phyloP scores from a whole-genome alignment of 257 asterid species.

The Nicotiana undulata region DNA sequence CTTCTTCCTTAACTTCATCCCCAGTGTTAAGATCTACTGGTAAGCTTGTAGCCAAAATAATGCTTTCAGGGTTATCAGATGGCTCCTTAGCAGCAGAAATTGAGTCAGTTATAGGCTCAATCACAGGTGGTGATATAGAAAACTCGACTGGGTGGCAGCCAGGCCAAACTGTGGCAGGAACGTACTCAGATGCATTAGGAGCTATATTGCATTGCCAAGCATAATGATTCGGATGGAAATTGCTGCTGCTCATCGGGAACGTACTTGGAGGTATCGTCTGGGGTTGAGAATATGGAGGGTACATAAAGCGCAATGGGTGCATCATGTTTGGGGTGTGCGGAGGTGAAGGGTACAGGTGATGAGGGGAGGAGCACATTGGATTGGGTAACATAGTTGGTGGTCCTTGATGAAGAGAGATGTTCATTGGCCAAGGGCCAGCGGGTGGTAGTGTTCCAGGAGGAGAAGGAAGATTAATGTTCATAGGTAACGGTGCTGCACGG shows the following conservation, averaged over 20 bases:
- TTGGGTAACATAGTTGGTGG: constrained; percentile 56
- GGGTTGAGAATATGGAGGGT: constrained; percentile 74
- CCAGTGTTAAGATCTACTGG: constrained; percentile 55
- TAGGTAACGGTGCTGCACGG: constrained; percentile 57
- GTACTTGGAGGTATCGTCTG: constrained; percentile 55
- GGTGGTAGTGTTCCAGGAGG: constrained; percentile 58
- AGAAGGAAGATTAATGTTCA: constrained; percentile 49
- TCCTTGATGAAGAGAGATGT: constrained; percentile 83
- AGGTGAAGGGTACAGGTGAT: constrained; percentile 84
- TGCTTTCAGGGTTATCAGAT: constrained; percentile 37
- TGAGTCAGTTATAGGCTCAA: constrained; percentile 49
- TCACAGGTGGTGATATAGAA: constrained; percentile 49
- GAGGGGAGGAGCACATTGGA: constrained; percentile 74
- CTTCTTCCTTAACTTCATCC: constrained; percentile 56
- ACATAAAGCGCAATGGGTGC: constrained; percentile 78
- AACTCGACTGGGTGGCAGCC: constrained; percentile 63
- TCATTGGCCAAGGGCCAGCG: constrained; percentile 78
- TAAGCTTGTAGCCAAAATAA: constrained; percentile 41
- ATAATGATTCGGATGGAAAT: constrained; percentile 65
- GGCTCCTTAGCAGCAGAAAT: constrained; percentile 33
- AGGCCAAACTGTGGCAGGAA: constrained; percentile 70
- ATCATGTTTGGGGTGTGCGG: constrained; percentile 86
- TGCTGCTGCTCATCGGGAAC: constrained; percentile 56
- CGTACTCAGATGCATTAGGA: constrained; percentile 50
- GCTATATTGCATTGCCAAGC: constrained; percentile 74